These are phyloP conservation scores for Rhodotorula sp. DNA, from an alignment of 1,284 basidiomycete species.

Conservation along the genomic window DNA sequence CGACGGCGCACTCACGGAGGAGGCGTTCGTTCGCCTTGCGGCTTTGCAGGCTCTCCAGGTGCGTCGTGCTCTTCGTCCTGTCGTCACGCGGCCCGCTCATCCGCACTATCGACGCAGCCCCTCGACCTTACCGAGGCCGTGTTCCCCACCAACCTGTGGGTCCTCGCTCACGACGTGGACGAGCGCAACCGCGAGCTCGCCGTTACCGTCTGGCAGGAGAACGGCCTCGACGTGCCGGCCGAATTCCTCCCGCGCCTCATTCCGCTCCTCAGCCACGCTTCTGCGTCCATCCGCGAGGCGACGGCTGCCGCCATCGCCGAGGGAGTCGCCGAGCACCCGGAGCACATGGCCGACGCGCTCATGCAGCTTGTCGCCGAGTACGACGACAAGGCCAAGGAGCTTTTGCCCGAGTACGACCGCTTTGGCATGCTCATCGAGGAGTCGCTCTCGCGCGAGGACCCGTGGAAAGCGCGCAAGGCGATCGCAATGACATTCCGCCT, in stretches of 20 bases:
- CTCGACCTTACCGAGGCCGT: slow-evolving; percentile 94
- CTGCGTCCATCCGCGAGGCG: slow-evolving; percentile 76
- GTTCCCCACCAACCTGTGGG: slow-evolving; percentile 86
- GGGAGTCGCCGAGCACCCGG: slow-evolving; percentile 73
- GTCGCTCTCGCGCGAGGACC: slow-evolving; percentile 87
- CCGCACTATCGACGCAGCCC: slow-evolving; percentile 59
- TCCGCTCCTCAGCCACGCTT: slow-evolving; percentile 77
- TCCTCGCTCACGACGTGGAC: slow-evolving; percentile 88
- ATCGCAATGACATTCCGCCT: slow-evolving; percentile 70
- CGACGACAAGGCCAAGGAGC: slow-evolving; percentile 80
- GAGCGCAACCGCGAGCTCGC: slow-evolving; percentile 87
- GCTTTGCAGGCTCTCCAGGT: slow-evolving; percentile 91
- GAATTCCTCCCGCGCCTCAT: slow-evolving; percentile 66
- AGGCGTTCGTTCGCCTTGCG: slow-evolving; percentile 84
- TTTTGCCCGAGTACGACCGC: slow-evolving; percentile 70
- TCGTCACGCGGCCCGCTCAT: slow-evolving; percentile 1
- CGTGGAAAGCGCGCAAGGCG: slow-evolving; percentile 82
- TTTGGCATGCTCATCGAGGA: slow-evolving; percentile 87
- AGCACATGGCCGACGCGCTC: slow-evolving; percentile 61
- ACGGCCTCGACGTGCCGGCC: slow-evolving; percentile 85
- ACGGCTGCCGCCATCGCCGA: slow-evolving; percentile 75
- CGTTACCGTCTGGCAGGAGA: slow-evolving; percentile 88
- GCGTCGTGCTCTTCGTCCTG: slow-evolving; percentile 33
- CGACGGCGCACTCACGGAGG: slow-evolving; percentile 76
- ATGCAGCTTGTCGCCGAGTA: slow-evolving; percentile 70